These are phyloP conservation scores for Boletales sp. DNA, from an alignment of 768 basidiomycete genomes.

Conservation along the genomic window DNA sequence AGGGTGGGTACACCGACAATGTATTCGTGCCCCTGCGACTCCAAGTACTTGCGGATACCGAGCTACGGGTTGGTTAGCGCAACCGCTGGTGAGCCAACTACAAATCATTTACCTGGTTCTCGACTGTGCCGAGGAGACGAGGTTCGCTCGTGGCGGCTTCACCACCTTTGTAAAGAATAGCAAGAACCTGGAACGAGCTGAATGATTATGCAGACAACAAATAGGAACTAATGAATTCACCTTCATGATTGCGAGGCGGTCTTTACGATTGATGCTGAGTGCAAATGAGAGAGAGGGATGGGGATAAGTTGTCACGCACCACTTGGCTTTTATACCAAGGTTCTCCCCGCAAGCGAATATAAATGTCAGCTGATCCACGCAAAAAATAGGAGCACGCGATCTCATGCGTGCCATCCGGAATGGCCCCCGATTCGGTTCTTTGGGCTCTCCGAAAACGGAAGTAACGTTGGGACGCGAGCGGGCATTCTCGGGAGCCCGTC, in stretches of 20 bases:
- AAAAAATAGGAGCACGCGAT: background rate
- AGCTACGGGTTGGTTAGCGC: conserved; percentile 40
- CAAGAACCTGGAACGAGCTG: conserved; percentile 39
- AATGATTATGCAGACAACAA: background rate
- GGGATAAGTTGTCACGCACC: background rate
- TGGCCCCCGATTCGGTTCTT: too few species aligned
- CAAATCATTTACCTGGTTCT: conserved; percentile 65
- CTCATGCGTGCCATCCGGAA: too few species aligned
- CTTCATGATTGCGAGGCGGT: conserved; percentile 31
- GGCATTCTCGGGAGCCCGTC: conserved; percentile 7
- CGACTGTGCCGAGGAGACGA: conserved; percentile 70
- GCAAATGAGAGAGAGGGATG: conserved; percentile 6
- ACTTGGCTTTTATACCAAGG: conserved; percentile 18
- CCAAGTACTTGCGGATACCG: conserved; percentile 54
- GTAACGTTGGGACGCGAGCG: background rate
- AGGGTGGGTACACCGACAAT: conserved; percentile 46
- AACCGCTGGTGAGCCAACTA: conserved; percentile 35
- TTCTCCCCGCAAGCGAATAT: background rate
- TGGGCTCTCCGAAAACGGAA: too few species aligned
- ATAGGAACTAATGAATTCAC: conserved; percentile 17
- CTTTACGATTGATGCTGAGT: conserved; percentile 2
- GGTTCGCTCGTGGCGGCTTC: conserved; percentile 63
- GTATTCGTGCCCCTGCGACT: conserved; percentile 68
- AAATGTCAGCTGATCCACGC: background rate
- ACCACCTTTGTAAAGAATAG: conserved; percentile 67